Base-by-base conservation (phyloP, 768 basidiomycete genomes). In the Pulveroboletus ravenelii region DNA sequence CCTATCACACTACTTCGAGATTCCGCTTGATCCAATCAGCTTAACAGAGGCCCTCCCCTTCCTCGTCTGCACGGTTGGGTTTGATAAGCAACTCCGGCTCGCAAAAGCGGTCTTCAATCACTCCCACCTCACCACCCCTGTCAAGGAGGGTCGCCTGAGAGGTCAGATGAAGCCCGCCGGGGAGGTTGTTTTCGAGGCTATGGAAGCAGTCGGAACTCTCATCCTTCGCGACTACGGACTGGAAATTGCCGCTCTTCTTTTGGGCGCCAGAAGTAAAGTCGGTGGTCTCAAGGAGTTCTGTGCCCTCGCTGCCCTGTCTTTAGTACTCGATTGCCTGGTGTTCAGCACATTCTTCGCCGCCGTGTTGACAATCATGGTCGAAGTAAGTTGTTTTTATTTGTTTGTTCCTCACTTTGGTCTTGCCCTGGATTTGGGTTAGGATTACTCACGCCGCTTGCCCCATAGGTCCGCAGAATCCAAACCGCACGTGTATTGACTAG, bases 11-110 rank as follows among this genome's bases (percentile, higher is more conserved):
- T 84, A 84, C 8, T 76, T 97, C 51, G 77, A 78, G 58, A 91
- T 99, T 51, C 87, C 85, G 17, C 85, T 99, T 58, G 94, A 98
- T 66, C 92, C 93, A 1, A 86, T 98, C 47, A 85, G 86, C 10
- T 78, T 99, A 45, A 92, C 90, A 10, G 96, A 99, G 68, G 95
- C 96, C 0, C 79, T 99, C 0, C 96, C 96, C 0, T 98, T 98
- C 83, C 76, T 98, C 42, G 94, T 99, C 32, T 95, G 95, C 68
- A 96, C 93, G 2, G 84, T 99, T 52, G 95, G 95, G 7, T 99
- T 98, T 67, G 96, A 99, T 71, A 98, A 99, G 67, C 95, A 94
- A 0, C 84, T 95, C 41, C 81, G 90, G 7, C 83, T 99, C 23
- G 94, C 93, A 3, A 79, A 85, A 12, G 87, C 93, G 2, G 89